Evolutionary conservation across 768 basidiomycete genomes (phyloP), one percentile per base, ranked within the genome.

Genomic region (Naganishia vishniacii): DNA sequence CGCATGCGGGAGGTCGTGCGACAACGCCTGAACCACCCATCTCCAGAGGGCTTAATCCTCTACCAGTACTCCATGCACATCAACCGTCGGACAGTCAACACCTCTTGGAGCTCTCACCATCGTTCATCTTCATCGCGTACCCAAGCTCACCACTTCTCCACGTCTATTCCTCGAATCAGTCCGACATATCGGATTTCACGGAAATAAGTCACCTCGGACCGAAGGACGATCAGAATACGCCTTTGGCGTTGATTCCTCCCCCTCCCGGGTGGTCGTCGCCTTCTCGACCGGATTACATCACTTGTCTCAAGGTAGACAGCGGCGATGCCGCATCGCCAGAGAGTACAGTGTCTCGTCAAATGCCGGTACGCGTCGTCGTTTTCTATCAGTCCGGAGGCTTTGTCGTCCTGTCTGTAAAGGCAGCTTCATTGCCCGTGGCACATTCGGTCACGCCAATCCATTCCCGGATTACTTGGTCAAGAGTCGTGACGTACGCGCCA

Each of bases 251-350:
- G 46, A 73, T 77, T 15, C 76, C 76, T 25, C 76, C 76, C 7
- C 76, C 76, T 4, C 76, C 76, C 5, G 74, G 76, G 4, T 77
- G 76, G 76, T 77, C 76, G 5, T 70, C 69, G 5, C 74, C 74
- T 1, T 61, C 61, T 48, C 61, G 71, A 41, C 76, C 76, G 2
- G 76, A 77, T 44, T 68, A 71, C 40, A 67, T 77, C n/a, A 77
- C 76, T 2, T 70, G 70, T 2, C 70, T 77, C 29, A 42, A 66
- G 12, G 71, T 72, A 2, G 71, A 71, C 18, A 40, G 42, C 40
- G 60, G 65, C 20, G 48, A 65, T 12, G 16, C 23, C 28, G 23
- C 23, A 5, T 26, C 26, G 15, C 25, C 53, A 15, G 8, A 8
- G 2, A 7, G 34, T 6, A 13, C 31, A n/a, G 12, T 34, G n/a